phyloP scores from a whole-genome alignment of 768 basidiomycete genomes.

The Mycena crocata region DNA sequence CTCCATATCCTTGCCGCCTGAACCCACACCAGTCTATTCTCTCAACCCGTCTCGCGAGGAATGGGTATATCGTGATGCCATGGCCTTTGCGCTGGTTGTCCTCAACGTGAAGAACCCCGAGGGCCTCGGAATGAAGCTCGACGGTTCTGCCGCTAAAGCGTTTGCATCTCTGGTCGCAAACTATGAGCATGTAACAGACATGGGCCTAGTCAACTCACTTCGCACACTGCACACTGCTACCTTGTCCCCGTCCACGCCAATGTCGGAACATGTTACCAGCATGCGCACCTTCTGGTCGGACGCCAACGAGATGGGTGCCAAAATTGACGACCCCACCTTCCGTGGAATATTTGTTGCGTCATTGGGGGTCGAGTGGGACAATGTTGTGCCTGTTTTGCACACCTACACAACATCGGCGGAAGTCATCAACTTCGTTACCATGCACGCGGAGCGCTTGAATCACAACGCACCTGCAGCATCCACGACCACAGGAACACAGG shows the following conservation, averaged over 20 bases:
- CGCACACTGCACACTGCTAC: slow-evolving; percentile 10
- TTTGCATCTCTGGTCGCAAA: slow-evolving; percentile 32
- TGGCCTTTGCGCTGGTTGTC: slow-evolving; percentile 26
- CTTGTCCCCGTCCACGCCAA: slow-evolving; percentile 30
- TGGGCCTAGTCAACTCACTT: slow-evolving; percentile 27
- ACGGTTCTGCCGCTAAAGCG: slow-evolving; percentile 37
- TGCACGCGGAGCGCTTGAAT: slow-evolving; percentile 12
- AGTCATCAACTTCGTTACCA: slow-evolving; percentile 11
- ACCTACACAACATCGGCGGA: slow-evolving; percentile 4
- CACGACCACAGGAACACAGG: background rate
- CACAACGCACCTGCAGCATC: background rate
- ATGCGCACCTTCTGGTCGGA: slow-evolving; percentile 29
- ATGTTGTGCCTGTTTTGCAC: slow-evolving; percentile 14
- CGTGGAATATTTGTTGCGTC: too few relatives aligned
- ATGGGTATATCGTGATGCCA: slow-evolving; percentile 35
- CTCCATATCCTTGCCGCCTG: background rate
- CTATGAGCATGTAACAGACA: slow-evolving; percentile 24
- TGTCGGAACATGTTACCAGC: slow-evolving; percentile 29
- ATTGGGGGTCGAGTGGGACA: too few relatives aligned
- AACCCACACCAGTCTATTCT: slow-evolving; percentile 20
- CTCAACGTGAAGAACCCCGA: slow-evolving; percentile 39
- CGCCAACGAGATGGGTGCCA: slow-evolving; percentile 30
- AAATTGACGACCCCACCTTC: slow-evolving; percentile 23
- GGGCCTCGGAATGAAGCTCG: slow-evolving; percentile 35
- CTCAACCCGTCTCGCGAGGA: slow-evolving; percentile 31